Evolutionary conservation across 2,329 filamentous ascomycete genomes (phyloP).

Genomic region (Colletotrichum noveboracense): DNA sequence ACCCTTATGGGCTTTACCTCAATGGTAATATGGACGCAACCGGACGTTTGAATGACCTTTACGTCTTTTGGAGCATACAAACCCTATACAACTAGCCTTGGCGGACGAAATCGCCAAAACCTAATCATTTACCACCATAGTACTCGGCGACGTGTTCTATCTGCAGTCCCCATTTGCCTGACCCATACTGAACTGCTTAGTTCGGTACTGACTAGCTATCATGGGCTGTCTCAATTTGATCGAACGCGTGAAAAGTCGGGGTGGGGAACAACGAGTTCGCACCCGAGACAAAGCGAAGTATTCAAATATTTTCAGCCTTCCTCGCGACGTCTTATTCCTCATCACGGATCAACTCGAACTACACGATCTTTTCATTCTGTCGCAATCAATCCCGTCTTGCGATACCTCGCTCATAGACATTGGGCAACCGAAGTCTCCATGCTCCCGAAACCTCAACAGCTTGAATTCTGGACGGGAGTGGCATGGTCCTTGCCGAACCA

Average conservation of each 20-base stretch:
- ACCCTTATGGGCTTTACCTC: background rate
- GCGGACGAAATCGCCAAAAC: background rate
- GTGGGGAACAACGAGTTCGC: background rate
- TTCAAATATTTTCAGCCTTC: background rate
- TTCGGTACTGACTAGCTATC: background rate
- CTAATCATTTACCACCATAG: background rate
- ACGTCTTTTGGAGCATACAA: background rate
- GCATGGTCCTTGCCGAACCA: background rate
- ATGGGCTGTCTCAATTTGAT: background rate
- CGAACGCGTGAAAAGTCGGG: accelerated
- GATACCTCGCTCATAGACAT: background rate
- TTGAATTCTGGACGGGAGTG: background rate
- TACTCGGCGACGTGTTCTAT: background rate
- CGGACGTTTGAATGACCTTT: accelerated
- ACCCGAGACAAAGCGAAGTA: background rate
- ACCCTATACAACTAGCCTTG: background rate
- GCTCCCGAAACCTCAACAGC: background rate
- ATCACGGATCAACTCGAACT: background rate
- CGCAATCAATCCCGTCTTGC: background rate
- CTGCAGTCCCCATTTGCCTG: accelerated
- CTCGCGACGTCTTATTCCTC: background rate
- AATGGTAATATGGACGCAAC: background rate
- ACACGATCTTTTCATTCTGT: background rate
- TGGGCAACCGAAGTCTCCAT: background rate
- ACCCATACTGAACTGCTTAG: accelerated